Evolutionary conservation across 2,329 filamentous ascomycete genomes (phyloP).

Genomic region (Septoria petroselini): DNA sequence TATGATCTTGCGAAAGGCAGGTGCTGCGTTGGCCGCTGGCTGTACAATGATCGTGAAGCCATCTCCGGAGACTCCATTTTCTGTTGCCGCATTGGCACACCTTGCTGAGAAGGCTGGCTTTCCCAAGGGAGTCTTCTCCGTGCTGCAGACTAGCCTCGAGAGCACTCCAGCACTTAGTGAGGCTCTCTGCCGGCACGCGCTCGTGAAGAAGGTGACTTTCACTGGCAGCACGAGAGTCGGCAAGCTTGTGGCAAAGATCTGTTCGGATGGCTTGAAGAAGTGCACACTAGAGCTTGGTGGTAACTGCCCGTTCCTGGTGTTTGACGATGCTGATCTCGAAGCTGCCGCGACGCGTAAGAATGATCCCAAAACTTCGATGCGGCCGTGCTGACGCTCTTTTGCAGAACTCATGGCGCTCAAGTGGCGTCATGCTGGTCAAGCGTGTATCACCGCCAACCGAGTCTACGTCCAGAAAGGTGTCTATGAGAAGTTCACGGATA

Average conservation of each 20-base stretch:
- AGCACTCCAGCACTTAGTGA: constrained; percentile 55
- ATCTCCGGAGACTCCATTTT: constrained; percentile 64
- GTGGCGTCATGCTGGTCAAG: constrained; percentile 61
- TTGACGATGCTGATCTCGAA: constrained; percentile 62
- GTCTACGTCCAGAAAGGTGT: constrained; percentile 63
- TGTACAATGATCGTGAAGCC: constrained; percentile 73
- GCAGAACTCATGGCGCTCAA: constrained; percentile 49
- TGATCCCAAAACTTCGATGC: neutral
- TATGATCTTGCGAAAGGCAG: constrained; percentile 65
- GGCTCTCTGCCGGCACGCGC: constrained; percentile 55
- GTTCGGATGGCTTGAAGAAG: constrained; percentile 61
- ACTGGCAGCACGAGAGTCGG: constrained; percentile 61
- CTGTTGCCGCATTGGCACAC: constrained; percentile 53
- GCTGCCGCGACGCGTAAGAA: constrained; percentile 50
- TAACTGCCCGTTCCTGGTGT: constrained; percentile 63
- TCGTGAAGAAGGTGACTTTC: constrained; percentile 62
- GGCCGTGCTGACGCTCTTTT: constrained; percentile 7
- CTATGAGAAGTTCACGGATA: constrained; percentile 58
- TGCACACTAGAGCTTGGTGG: constrained; percentile 63
- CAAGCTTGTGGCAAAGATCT: constrained; percentile 60
- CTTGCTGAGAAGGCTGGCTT: constrained; percentile 57
- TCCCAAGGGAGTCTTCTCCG: constrained; percentile 58
- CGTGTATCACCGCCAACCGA: constrained; percentile 63
- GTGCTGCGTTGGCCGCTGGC: constrained; percentile 66
- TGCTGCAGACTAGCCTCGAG: constrained; percentile 58